A percentile compares a stretch with the other conserved stretches of the same genome.
These are phyloP conservation scores for Avena sativa DNA, from an alignment of 176 grass and related monocot species.

Conservation along the genomic window DNA sequence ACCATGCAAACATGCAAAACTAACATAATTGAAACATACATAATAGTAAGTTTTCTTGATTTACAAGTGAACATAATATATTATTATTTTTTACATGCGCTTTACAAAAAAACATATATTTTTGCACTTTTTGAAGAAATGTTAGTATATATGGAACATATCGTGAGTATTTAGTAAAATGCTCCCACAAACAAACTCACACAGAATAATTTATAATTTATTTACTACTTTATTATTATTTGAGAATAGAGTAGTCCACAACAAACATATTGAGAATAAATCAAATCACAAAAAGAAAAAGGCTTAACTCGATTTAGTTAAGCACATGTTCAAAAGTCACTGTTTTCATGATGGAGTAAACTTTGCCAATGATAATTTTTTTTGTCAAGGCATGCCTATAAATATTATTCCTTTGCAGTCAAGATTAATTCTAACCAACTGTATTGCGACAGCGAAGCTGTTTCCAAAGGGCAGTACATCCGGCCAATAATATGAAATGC, in stretches of 20 bases:
- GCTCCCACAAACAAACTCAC: not conserved
- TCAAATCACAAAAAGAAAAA: not conserved
- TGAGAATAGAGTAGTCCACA: not conserved
- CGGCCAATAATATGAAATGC: conserved; percentile 45
- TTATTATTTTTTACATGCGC: not conserved
- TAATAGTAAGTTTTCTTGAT: not conserved
- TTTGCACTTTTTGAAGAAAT: not conserved
- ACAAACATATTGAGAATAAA: not conserved
- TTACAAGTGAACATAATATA: not conserved
- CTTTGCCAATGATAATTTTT: not conserved
- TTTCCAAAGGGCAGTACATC: conserved; percentile 13
- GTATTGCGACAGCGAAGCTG: conserved; percentile 41
- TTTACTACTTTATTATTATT: not conserved
- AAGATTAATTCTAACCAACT: conserved; percentile 48
- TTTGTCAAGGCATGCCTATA: conserved; percentile 22
- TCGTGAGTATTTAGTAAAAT: not conserved
- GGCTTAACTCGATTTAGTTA: not conserved
- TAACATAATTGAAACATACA: not conserved
- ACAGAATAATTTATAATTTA: not conserved
- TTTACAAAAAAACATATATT: not conserved
- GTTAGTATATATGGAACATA: not conserved
- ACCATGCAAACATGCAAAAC: not conserved
- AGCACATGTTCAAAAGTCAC: not conserved
- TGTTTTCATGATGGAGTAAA: not conserved
- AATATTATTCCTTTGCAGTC: conserved; percentile 34